These are phyloP conservation scores for Cenchrus americanus DNA, from an alignment of 176 grass and related monocot species.

Conservation along the genomic window DNA sequence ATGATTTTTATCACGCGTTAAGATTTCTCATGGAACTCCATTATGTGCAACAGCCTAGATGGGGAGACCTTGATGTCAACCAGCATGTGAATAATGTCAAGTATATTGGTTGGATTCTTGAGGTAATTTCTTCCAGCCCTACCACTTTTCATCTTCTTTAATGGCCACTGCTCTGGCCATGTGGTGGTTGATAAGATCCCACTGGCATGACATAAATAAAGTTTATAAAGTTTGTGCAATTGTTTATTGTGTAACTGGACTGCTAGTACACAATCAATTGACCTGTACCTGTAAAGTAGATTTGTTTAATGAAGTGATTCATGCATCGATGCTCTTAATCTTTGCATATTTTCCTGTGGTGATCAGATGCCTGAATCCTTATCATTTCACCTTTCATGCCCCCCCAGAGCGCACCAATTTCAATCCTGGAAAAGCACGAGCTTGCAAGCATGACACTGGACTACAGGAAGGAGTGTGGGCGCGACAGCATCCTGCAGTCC, in stretches of 20 bases:
- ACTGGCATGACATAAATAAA: slow-evolving; percentile 3
- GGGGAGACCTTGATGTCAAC: slow-evolving; percentile 95
- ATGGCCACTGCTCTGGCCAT: slow-evolving; percentile 5
- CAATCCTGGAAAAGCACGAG: slow-evolving; percentile 95
- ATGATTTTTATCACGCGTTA: not conserved
- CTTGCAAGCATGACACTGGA: slow-evolving; percentile 92
- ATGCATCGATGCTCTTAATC: not conserved
- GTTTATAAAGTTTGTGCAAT: not conserved
- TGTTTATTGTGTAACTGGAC: not conserved
- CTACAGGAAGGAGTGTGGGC: slow-evolving; percentile 92
- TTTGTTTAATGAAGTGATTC: no score
- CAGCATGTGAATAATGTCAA: slow-evolving; percentile 99
- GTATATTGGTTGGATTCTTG: slow-evolving; percentile 99
- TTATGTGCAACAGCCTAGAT: slow-evolving; percentile 74
- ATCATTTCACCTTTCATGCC: not conserved
- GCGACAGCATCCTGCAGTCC: slow-evolving; percentile 87
- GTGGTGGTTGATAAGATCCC: not conserved
- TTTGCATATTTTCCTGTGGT: not conserved
- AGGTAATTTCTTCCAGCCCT: slow-evolving; percentile 54
- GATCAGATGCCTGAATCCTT: not conserved
- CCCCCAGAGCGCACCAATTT: slow-evolving; percentile 87
- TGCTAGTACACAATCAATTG: slow-evolving; percentile 11
- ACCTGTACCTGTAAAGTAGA: not conserved
- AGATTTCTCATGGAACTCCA: slow-evolving; percentile 22
- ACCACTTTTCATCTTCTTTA: not conserved